A percentile compares a stretch with the other conserved stretches of the same genome.
phyloP scores from a whole-genome alignment of 2,329 filamentous ascomycete species.

The Epichloe festucae region DNA sequence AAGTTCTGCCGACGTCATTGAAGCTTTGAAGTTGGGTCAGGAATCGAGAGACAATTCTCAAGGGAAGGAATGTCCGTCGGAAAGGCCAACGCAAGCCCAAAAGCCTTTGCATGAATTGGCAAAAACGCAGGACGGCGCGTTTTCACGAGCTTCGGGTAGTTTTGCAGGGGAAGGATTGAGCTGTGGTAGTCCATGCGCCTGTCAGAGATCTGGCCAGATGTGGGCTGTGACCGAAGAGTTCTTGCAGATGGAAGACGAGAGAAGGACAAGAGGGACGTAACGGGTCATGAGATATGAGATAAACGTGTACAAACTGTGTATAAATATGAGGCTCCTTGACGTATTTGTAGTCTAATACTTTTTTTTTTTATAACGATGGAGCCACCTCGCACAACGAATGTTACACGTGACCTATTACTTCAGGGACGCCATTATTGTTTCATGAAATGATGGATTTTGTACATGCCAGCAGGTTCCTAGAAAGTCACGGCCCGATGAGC shows the following conservation, averaged over 20 bases:
- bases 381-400: no score
- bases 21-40: neutral
- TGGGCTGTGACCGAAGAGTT: conserved; percentile 21
- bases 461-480: no score
- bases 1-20: neutral
- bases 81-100: neutral
- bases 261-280: neutral
- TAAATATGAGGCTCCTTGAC: neutral
- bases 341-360: no score
- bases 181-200: neutral
- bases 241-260: conserved; percentile 12
- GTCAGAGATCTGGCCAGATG: conserved; percentile 13
- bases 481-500: no score
- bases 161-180: neutral
- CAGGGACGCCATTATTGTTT: no score
- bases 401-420: no score
- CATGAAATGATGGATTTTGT: no score
- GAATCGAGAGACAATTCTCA: neutral
- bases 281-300: neutral
- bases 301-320: neutral
- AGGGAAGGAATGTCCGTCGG: neutral
- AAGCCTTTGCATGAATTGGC: neutral
- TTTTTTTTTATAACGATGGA: no score
- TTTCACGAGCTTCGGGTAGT: neutral
- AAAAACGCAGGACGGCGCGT: conserved; percentile 2